Conservation (phyloP, 106 monocot species). For the Posidonia australis region DNA sequence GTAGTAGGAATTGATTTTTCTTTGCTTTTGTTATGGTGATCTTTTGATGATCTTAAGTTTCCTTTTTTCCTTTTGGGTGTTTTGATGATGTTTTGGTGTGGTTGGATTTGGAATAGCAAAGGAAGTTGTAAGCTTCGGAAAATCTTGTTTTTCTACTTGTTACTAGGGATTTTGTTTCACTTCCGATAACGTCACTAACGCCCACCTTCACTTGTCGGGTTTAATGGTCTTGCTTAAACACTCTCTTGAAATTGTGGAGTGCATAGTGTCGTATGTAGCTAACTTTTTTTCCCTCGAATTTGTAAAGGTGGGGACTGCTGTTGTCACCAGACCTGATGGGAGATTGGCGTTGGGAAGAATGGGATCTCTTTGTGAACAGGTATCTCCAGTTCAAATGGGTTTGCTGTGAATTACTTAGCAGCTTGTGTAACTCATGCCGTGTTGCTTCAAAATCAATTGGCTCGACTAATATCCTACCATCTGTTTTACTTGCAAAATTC, state of each 20-base stretch:
- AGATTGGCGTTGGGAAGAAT: conserved; percentile 23
- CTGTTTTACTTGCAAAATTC: neutral
- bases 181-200: too few relatives aligned
- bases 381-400: neutral
- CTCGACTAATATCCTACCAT: too few relatives aligned
- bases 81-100: too few relatives aligned
- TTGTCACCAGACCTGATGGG: conserved; percentile 21
- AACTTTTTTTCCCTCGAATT: neutral
- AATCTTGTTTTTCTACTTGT: neutral
- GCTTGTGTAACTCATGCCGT: neutral
- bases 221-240: too few relatives aligned
- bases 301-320: conserved; percentile 20
- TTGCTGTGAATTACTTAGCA: neutral
- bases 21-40: too few relatives aligned
- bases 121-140: too few relatives aligned
- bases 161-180: neutral
- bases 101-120: too few relatives aligned
- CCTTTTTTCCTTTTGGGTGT: too few relatives aligned
- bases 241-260: neutral
- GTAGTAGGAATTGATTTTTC: too few relatives aligned
- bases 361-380: conserved; percentile 22
- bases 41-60: too few relatives aligned
- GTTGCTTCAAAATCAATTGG: neutral
- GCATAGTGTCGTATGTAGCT: neutral
- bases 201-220: too few relatives aligned